phyloP scores from a whole-genome alignment of 2,329 filamentous ascomycete species.

The Aspergillus luchuensis region DNA sequence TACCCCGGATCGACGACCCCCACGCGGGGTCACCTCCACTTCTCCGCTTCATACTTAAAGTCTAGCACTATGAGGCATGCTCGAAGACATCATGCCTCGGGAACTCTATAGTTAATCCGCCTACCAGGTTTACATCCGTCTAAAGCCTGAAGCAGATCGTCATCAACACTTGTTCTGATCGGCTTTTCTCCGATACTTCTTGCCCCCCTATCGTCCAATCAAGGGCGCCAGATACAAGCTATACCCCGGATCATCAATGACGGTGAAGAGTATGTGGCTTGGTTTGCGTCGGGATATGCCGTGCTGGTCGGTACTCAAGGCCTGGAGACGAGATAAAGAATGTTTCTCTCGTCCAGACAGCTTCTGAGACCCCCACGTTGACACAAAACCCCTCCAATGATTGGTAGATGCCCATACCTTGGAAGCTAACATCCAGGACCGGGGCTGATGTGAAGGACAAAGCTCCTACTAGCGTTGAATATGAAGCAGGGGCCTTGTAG shows the following conservation, averaged over 20 bases:
- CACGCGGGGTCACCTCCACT: slow-evolving; percentile 6
- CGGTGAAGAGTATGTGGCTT: neutral
- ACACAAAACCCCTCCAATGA: neutral
- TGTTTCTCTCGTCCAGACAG: neutral
- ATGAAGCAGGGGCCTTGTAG: neutral
- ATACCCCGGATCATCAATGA: neutral
- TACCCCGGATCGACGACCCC: slow-evolving; percentile 6
- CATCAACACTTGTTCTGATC: neutral
- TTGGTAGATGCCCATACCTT: neutral
- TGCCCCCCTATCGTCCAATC: neutral
- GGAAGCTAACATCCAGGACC: neutral
- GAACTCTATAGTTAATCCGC: neutral
- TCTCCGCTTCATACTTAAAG: slow-evolving; percentile 1
- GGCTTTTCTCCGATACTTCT: slow-evolving; percentile 7
- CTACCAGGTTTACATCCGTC: neutral
- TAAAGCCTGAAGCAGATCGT: neutral
- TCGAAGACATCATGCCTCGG: neutral
- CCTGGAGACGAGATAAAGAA: neutral
- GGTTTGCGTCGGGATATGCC: neutral
- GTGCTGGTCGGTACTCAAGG: neutral
- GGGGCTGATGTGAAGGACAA: neutral
- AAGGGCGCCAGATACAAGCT: neutral
- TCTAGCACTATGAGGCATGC: neutral
- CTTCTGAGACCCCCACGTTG: neutral
- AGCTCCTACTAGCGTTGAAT: neutral